phyloP scores from a whole-genome alignment of 2,329 filamentous ascomycete species.

The Lecanoromycetidae sp. region DNA sequence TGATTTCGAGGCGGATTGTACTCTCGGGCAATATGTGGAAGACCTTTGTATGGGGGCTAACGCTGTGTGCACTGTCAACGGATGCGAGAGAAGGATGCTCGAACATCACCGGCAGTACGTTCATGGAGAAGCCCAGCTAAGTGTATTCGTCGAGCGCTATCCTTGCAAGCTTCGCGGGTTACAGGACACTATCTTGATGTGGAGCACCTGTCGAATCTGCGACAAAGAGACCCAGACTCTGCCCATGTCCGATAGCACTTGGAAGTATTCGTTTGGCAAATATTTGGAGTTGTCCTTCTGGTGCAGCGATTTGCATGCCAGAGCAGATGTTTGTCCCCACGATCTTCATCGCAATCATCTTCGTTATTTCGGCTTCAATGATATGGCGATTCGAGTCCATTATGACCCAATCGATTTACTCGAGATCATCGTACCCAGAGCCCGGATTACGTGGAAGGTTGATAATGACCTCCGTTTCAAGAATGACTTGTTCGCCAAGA shows the following conservation, averaged over 20 bases:
- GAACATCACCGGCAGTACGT: constrained; percentile 96
- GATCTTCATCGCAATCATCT: constrained; percentile 88
- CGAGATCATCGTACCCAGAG: constrained; percentile 83
- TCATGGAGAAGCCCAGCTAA: constrained; percentile 87
- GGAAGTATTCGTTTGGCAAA: constrained; percentile 97
- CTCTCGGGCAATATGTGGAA: constrained; percentile 88
- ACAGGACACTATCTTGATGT: constrained; percentile 80
- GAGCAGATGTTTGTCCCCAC: constrained; percentile 70
- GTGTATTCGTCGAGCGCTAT: constrained; percentile 72
- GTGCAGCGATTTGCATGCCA: constrained; percentile 67
- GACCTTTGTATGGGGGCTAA: constrained; percentile 68
- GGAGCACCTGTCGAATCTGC: constrained; percentile 91
- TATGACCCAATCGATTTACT: constrained; percentile 87
- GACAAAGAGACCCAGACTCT: constrained; percentile 79
- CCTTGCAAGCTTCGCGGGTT: constrained; percentile 52
- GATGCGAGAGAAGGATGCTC: constrained; percentile 77
- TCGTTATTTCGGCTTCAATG: constrained; percentile 80
- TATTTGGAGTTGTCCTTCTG: constrained; percentile 97
- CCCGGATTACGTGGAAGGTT: constrained; percentile 93
- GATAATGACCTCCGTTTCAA: constrained; percentile 85
- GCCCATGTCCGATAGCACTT: constrained; percentile 85
- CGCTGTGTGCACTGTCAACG: constrained; percentile 66
- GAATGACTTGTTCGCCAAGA: constrained; percentile 75
- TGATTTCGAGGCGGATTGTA: constrained; percentile 72
- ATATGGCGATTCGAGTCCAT: constrained; percentile 76